These are phyloP conservation scores for Hyaloperonospora arabidopsidis DNA, from an alignment of 352 stramenopile genomes.

Conservation along the genomic window DNA sequence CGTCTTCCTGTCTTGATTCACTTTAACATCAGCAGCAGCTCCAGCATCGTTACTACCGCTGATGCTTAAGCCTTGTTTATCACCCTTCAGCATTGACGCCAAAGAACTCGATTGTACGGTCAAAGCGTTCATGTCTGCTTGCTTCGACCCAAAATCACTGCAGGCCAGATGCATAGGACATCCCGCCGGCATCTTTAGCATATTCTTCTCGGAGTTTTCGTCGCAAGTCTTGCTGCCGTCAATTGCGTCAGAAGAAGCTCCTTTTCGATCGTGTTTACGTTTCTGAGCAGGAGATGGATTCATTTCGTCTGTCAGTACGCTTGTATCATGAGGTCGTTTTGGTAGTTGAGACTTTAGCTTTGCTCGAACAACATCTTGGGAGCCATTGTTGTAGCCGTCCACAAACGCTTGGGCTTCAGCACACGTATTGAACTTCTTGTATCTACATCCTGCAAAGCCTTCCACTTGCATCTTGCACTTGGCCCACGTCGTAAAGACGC, in stretches of 20 bases:
- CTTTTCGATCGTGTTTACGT: conserved; percentile 7
- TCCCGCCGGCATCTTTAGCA: too few relatives aligned
- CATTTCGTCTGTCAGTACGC: conserved; percentile 4
- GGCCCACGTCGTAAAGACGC: conserved; percentile 52
- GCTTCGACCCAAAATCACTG: too few relatives aligned
- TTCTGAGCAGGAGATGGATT: conserved; percentile 9
- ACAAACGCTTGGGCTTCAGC: conserved; percentile 48
- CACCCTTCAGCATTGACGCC: too few relatives aligned
- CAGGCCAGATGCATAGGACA: too few relatives aligned
- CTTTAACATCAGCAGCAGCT: too few relatives aligned
- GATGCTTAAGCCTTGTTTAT: too few relatives aligned
- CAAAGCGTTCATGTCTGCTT: too few relatives aligned
- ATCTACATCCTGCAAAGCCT: conserved; percentile 39
- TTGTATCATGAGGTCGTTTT: conserved; percentile 13
- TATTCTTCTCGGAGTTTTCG: too few relatives aligned
- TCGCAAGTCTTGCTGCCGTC: too few relatives aligned
- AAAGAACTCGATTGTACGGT: too few relatives aligned
- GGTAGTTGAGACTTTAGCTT: neutral
- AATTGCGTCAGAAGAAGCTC: conserved; percentile 5
- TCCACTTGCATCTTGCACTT: conserved; percentile 47
- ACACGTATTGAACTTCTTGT: conserved; percentile 59
- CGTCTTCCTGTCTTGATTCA: too few relatives aligned
- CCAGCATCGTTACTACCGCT: too few relatives aligned
- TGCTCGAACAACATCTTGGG: neutral
- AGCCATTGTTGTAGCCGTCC: conserved; percentile 6